These are phyloP conservation scores for Echites panduratus DNA, from an alignment of 257 asterid species.

Conservation along the genomic window DNA sequence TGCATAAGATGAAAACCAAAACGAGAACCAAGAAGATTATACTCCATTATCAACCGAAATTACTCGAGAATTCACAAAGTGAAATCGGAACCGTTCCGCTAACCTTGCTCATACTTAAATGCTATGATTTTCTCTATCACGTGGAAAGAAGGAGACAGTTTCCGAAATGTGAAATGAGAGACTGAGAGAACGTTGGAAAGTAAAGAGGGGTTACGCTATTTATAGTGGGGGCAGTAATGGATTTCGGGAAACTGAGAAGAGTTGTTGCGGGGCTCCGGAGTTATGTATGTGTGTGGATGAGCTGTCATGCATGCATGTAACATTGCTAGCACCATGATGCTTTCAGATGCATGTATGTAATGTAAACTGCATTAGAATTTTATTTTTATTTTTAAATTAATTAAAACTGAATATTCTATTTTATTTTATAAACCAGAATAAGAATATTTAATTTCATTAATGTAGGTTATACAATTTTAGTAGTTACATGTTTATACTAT, in stretches of 20 bases:
- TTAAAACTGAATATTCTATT: too few species aligned
- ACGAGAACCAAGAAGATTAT: background rate
- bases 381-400: too few species aligned
- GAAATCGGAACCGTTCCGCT: background rate
- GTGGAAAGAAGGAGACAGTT: background rate
- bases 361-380: too few species aligned
- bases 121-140: background rate
- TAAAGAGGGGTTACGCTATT: background rate
- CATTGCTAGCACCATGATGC: background rate
- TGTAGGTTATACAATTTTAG: too few species aligned
- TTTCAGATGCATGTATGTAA: background rate
- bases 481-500: too few species aligned
- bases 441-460: too few species aligned
- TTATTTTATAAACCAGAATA: too few species aligned
- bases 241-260: background rate
- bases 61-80: background rate
- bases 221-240: background rate
- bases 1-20: conserved; percentile 11
- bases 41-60: background rate
- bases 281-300: conserved; percentile 3
- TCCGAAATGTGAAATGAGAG: background rate
- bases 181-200: background rate
- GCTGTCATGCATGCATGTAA: conserved; percentile 13
- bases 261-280: background rate
- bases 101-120: conserved; percentile 20